These are phyloP conservation scores for Fusarium nisikadoi DNA, from an alignment of 2,329 filamentous ascomycete genomes.

Conservation along the genomic window DNA sequence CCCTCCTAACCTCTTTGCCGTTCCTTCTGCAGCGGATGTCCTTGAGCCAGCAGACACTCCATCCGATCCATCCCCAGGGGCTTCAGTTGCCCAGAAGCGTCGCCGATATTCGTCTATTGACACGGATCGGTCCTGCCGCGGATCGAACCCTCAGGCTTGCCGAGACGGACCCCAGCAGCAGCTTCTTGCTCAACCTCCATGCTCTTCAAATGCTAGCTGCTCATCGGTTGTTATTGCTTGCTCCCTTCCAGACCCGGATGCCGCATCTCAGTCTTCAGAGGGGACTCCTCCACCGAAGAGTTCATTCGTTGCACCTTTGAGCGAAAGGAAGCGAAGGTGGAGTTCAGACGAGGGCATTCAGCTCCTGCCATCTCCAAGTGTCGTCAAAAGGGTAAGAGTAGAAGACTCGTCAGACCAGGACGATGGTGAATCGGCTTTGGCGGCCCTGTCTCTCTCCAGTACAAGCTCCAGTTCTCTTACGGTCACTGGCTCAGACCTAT, in stretches of 20 bases:
- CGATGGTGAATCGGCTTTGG: background rate
- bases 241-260: background rate
- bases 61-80: background rate
- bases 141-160: accelerated
- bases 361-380: background rate
- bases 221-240: background rate
- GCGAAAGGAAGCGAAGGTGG: background rate
- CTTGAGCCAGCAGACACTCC: background rate
- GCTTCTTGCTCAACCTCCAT: background rate
- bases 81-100: background rate
- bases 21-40: background rate
- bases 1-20: background rate
- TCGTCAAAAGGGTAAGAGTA: background rate
- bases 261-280: accelerated
- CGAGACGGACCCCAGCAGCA: background rate
- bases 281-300: background rate
- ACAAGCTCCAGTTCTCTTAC: background rate
- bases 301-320: background rate
- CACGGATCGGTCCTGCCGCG: background rate
- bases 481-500: background rate
- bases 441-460: background rate
- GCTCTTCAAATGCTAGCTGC: background rate
- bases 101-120: background rate
- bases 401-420: background rate
- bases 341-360: background rate